A percentile compares a stretch with the other conserved stretches of the same genome.
phyloP scores from a whole-genome alignment of 805 yeast species.

The Sungouiella blattae region DNA sequence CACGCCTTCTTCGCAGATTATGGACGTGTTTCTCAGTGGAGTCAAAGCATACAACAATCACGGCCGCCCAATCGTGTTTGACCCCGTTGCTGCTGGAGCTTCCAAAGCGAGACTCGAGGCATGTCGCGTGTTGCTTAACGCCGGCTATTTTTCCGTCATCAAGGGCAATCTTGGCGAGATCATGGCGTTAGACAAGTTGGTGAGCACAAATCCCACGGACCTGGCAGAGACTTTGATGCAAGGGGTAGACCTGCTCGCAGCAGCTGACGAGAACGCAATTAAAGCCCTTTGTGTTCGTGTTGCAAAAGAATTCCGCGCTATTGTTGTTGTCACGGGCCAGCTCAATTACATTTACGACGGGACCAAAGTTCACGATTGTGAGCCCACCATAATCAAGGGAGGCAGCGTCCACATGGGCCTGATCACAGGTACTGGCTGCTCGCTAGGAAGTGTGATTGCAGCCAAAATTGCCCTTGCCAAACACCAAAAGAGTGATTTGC shows the following conservation, averaged over 20 bases:
- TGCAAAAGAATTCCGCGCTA: conserved; percentile 48
- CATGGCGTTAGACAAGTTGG: conserved; percentile 47
- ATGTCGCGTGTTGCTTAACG: conserved; percentile 47
- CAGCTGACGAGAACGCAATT: conserved; percentile 21
- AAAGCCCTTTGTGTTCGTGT: conserved; percentile 42
- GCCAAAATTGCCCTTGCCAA: conserved; percentile 44
- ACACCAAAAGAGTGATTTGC: conserved; percentile 19
- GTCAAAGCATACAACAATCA: conserved; percentile 52
- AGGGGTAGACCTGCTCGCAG: conserved; percentile 62
- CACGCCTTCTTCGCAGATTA: conserved; percentile 48
- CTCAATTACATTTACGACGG: conserved; percentile 26
- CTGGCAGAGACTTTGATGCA: conserved; percentile 40
- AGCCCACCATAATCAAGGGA: conserved; percentile 41
- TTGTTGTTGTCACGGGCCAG: conserved; percentile 71
- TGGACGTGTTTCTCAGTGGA: conserved; percentile 48
- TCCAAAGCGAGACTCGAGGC: conserved; percentile 52
- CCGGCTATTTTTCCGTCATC: conserved; percentile 61
- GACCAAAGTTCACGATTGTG: conserved; percentile 1
- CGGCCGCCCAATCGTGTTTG: conserved; percentile 67
- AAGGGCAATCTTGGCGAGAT: conserved; percentile 90
- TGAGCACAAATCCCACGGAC: conserved; percentile 15
- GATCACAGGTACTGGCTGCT: conserved; percentile 82
- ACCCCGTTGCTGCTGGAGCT: conserved; percentile 95
- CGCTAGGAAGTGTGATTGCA: conserved; percentile 70
- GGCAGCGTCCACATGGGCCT: conserved; percentile 61